A percentile compares a stretch with the other conserved stretches of the same genome.
Evolutionary conservation across 176 grass and related monocot genomes (phyloP).

Genomic region (Canna indica): DNA sequence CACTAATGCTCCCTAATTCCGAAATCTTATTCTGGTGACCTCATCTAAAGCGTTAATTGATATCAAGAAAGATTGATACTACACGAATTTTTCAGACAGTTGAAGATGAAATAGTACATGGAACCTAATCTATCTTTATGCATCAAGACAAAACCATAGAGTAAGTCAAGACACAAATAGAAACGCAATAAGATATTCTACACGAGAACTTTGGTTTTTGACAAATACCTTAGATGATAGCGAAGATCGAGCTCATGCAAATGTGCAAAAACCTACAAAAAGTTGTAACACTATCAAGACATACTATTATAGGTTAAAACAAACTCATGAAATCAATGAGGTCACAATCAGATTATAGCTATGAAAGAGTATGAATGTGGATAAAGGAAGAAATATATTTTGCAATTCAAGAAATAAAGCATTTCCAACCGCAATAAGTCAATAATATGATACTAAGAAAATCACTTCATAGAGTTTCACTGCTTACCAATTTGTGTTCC

Average conservation of each 20-base stretch:
- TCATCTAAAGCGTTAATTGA: background rate
- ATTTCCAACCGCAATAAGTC: background rate
- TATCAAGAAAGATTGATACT: background rate
- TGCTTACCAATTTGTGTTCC: background rate
- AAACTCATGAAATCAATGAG: too few species aligned
- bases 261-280: conserved; percentile 79
- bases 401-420: background rate
- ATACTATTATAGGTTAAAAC: background rate
- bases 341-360: background rate
- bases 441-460: background rate
- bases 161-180: background rate
- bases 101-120: background rate
- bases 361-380: too few species aligned
- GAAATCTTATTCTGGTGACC: background rate
- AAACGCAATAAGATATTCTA: background rate
- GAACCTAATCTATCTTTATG: background rate
- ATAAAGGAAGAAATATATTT: background rate
- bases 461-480: background rate
- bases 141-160: background rate
- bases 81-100: too few species aligned
- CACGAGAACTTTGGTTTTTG: conserved; percentile 1
- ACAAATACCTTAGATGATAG: conserved; percentile 83
- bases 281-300: background rate
- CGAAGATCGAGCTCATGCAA: conserved; percentile 97
- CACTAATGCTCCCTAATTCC: background rate